Evolutionary conservation across 2,329 filamentous ascomycete genomes (phyloP), one percentile per base, ranked within the genome.

Genomic region (Alternaria arborescens): DNA sequence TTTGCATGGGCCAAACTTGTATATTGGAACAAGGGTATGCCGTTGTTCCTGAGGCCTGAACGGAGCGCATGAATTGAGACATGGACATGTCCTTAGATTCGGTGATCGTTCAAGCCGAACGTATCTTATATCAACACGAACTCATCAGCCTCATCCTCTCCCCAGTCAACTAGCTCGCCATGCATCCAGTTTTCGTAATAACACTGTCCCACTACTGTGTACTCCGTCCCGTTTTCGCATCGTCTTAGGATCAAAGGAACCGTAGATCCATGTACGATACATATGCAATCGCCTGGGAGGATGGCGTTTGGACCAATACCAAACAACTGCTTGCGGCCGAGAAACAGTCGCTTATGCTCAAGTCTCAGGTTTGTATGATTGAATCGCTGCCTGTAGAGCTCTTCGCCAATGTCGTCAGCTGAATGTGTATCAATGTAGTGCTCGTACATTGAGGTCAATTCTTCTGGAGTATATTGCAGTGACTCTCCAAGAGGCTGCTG

Each of bases 91-190:
- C 18, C 2, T 44, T 28, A 3, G 24, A 41, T 14, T 11, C 42
- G 8, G 24, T 3, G 32, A 38, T 38, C 20, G 20, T 7, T 11
- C 3, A 24, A 42, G 52, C 28, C 16, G 10, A 8, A 16, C n/a
- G 16, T 38, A 11, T 28, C 50, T 55, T 34, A 38, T 30, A 48
- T 20, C 32, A 59, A 52, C 4, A 61, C 36, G 24, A 58, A 38
- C 16, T 54, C 50, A 26, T 58, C 50, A 34, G 61, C 58, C 34
- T 52, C 44, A 28, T 58, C 43, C 44, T 61, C 61, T 7, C 61
- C 48, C 28, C 53, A 61, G n/a, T 43, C 32, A 2, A 64, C 44
- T 20, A 30, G 28, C 20, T 64, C 53, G 30, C 61, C 53, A 34
- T 58, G 38, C 54, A 58, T 55, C 11, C 53, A 46, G n/a, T 22